Base-by-base conservation (phyloP, 495 filamentous ascomycete species). In the Neurospora sp. region DNA sequence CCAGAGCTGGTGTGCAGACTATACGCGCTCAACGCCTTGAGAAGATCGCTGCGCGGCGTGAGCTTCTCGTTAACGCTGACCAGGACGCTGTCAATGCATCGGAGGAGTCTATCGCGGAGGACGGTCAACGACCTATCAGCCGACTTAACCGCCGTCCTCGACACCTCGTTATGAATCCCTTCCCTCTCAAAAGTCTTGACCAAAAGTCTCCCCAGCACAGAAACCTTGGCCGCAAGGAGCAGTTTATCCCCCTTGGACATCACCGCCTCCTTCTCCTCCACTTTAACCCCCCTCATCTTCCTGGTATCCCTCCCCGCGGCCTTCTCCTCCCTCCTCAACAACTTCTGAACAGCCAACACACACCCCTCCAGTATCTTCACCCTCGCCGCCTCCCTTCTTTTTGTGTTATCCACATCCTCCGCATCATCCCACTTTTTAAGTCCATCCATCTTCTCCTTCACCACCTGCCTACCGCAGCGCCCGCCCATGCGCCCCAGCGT, bases 1-100 rank as follows among this genome's bases (percentile, higher is more conserved):
- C 93, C 92, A 10, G 93, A 93, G 76, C 89, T 96, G 9, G 92
- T 96, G 1, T 90, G 89, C 27, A 99, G 84, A 70, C 92, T 92
- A 78, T 94, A 97, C 7, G 95, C 95, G 42, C 89, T 90, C 79
- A 98, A 85, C 14, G 88, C 88, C 70, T 77, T 93, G 16, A 94
- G 84, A 20, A 97, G 85, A 40, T 85, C 85, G 35, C 86, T 84
- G 23, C 83, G 40, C 85, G 87, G 35, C 79, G 80, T 75, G 4
- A 54, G 44, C 69, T 59, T 74, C 48, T 71, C 75, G 72, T 46
- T 80, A 71, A 69, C 84, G 38, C 81, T 77, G 70, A 85, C 87
- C 48, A 98, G 82, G 8, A 87, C 86, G 70, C 88, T 89, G 75
- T 96, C 88, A 69, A 98, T 89, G 7, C 87, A 87, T 48, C 85